phyloP scores from a whole-genome alignment of 768 basidiomycete species.

The Mycena galopus region DNA sequence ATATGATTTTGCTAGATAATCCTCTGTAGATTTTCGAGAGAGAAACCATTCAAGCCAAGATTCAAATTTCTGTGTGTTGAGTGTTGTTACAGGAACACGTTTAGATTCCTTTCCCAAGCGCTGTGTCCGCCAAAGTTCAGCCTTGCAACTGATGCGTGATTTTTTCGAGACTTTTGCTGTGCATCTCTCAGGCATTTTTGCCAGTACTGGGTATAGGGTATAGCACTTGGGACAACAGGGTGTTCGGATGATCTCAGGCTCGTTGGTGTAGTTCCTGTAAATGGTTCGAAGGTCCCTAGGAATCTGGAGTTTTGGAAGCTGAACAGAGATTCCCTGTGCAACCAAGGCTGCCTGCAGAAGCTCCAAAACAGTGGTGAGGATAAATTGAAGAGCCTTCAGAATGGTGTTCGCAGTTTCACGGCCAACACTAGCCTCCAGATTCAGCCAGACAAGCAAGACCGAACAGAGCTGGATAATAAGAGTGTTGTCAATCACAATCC shows the following conservation, averaged over 20 bases:
- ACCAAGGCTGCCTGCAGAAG: conserved; percentile 18
- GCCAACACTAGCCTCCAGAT: conserved; percentile 26
- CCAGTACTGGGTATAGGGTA: conserved; percentile 22
- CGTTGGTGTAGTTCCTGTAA: conserved; percentile 1
- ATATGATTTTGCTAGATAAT: conserved; percentile 19
- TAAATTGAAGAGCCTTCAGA: conserved; percentile 30
- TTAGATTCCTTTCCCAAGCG: conserved; percentile 22
- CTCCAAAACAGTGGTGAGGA: conserved; percentile 18
- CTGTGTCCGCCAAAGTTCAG: conserved; percentile 21
- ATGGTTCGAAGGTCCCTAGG: conserved; percentile 30
- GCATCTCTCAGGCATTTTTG: background rate
- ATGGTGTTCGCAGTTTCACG: conserved; percentile 26
- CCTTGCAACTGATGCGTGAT: background rate
- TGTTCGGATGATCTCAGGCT: conserved; percentile 27
- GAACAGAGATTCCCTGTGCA: conserved; percentile 23
- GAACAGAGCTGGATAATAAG: conserved; percentile 17
- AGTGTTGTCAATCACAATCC: background rate
- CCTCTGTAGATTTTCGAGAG: conserved; percentile 26
- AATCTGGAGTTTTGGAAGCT: conserved; percentile 24
- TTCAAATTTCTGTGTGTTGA: conserved; percentile 27
- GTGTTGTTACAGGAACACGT: conserved; percentile 8
- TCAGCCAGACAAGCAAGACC: conserved; percentile 9
- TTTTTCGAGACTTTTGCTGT: background rate
- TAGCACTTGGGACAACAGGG: conserved; percentile 32
- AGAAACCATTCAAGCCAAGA: conserved; percentile 30